phyloP scores from a whole-genome alignment of 305 asterid genomes.

The Fraxinus latifolia region DNA sequence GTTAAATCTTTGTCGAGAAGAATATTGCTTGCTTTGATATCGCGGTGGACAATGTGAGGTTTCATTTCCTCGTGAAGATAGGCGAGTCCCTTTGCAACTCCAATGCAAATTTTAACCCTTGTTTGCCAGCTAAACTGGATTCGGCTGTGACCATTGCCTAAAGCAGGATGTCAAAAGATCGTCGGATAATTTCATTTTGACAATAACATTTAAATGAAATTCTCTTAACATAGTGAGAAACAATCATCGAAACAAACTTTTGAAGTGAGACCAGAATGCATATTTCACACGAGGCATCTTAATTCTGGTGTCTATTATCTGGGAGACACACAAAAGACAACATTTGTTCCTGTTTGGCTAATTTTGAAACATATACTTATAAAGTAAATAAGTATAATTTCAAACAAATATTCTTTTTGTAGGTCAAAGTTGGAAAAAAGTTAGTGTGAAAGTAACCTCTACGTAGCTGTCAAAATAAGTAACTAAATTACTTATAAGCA shows the following conservation, averaged over 20 bases:
- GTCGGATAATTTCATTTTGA: conserved; percentile 5
- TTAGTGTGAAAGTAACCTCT: not conserved
- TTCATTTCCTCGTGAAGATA: conserved; percentile 90
- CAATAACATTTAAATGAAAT: not conserved
- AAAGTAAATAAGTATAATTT: not conserved
- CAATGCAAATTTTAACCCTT: conserved; percentile 61
- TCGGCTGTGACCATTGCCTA: conserved; percentile 46
- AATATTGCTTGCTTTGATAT: conserved; percentile 94
- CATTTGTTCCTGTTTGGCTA: not conserved
- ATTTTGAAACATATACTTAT: too few species aligned
- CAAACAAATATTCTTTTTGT: too few species aligned
- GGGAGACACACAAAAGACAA: not conserved
- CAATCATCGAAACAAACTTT: not conserved
- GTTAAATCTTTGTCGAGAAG: conserved; percentile 76
- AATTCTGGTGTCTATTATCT: not conserved
- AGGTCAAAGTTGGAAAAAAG: not conserved
- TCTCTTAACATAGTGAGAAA: not conserved
- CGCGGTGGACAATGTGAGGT: conserved; percentile 86
- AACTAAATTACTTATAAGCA: not conserved
- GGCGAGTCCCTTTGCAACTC: conserved; percentile 81
- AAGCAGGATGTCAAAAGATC: conserved; percentile 19
- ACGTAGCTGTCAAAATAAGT: not conserved
- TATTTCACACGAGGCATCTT: not conserved
- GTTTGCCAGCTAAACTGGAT: conserved; percentile 64
- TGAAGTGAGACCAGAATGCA: not conserved